These are phyloP conservation scores for Alternaria sp. DNA, from an alignment of 2,329 filamentous ascomycete species.

Conservation along the genomic window DNA sequence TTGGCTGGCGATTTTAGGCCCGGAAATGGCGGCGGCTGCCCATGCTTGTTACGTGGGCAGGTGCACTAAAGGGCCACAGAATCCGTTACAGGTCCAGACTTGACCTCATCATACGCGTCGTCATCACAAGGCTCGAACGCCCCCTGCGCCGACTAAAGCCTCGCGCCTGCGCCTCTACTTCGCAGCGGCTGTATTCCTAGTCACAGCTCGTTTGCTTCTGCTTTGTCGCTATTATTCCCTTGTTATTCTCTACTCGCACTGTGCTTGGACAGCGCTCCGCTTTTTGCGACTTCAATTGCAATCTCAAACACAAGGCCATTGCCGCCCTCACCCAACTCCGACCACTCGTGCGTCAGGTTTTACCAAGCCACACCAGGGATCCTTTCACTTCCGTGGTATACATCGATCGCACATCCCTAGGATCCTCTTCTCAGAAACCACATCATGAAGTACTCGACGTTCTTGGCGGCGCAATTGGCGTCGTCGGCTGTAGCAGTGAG, in stretches of 20 bases:
- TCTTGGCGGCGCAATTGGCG: slow-evolving; percentile 38
- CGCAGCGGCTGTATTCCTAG: neutral
- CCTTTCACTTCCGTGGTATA: slow-evolving; percentile 2
- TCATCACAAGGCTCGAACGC: slow-evolving; percentile 13
- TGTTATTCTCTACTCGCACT: neutral
- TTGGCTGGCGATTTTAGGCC: slow-evolving; percentile 1
- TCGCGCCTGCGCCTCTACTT: slow-evolving; percentile 2
- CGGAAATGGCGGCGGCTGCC: slow-evolving; percentile 7
- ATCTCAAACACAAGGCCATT: neutral
- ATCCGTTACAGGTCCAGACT: slow-evolving; percentile 12
- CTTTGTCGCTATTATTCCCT: slow-evolving; percentile 2
- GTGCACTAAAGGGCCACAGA: slow-evolving; percentile 10
- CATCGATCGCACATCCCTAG: slow-evolving; percentile 10
- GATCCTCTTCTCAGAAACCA: neutral
- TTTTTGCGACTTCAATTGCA: neutral
- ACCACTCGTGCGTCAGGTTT: slow-evolving; percentile 21
- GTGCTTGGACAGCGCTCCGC: neutral
- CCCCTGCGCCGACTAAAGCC: slow-evolving; percentile 7
- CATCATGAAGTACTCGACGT: slow-evolving; percentile 40
- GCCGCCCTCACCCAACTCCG: slow-evolving; percentile 8
- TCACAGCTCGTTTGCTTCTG: slow-evolving; percentile 1
- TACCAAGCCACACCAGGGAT: slow-evolving; percentile 5
- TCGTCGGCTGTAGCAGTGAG: slow-evolving; percentile 36
- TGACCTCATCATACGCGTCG: slow-evolving; percentile 23
- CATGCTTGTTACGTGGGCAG: slow-evolving; percentile 11